A percentile compares a stretch with the other conserved stretches of the same genome.
These are phyloP conservation scores for Mycena leptocephala DNA, from an alignment of 768 basidiomycete genomes.

Conservation along the genomic window DNA sequence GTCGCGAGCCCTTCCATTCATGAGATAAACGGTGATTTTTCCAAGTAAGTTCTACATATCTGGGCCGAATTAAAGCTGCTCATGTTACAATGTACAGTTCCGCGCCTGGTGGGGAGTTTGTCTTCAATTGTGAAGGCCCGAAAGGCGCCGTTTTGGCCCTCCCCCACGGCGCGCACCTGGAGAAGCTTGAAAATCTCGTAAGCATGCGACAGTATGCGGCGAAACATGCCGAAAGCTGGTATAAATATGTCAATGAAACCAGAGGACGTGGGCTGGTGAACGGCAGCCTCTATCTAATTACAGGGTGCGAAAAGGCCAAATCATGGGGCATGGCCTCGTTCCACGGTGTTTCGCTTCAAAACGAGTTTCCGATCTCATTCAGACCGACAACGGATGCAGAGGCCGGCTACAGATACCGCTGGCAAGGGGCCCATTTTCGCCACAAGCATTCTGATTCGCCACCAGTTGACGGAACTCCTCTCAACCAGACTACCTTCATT, in stretches of 20 bases:
- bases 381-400: background rate
- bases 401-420: background rate
- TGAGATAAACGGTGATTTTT: background rate
- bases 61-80: background rate
- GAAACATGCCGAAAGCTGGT: conserved; percentile 33
- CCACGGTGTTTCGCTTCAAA: background rate
- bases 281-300: conserved; percentile 38
- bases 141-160: conserved; percentile 34
- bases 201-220: conserved; percentile 26
- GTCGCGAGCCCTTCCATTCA: background rate
- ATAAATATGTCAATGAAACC: conserved; percentile 20
- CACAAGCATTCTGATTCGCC: background rate
- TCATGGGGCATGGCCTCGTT: conserved; percentile 32
- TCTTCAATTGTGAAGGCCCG: conserved; percentile 2
- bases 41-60: background rate
- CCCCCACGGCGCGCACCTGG: background rate
- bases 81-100: background rate
- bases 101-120: background rate
- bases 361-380: conserved; percentile 1
- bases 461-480: background rate
- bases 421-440: background rate
- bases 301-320: conserved; percentile 35
- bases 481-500: conserved; percentile 15
- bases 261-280: conserved; percentile 26
- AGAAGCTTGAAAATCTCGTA: conserved; percentile 10